Percentiles rank a stretch among this genome's conserved stretches.
phyloP scores from a whole-genome alignment of 495 filamentous ascomycete species.

The Neurospora hispaniola region DNA sequence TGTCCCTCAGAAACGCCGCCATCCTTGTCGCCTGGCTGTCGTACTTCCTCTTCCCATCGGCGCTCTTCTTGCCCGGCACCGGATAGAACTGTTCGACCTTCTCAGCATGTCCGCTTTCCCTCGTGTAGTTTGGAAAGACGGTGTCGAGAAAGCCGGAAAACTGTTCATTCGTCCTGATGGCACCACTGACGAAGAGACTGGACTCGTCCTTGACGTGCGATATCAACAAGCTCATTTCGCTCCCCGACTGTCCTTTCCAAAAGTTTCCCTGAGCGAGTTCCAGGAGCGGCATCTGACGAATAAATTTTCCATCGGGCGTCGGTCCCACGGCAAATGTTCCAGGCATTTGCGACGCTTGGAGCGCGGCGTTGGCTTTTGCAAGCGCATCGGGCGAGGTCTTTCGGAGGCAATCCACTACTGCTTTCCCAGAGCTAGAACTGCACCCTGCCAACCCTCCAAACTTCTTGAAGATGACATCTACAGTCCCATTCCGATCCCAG shows the following conservation, averaged over 20 bases:
- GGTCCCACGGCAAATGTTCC: conserved; percentile 37
- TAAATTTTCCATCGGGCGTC: conserved; percentile 33
- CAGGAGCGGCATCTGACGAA: conserved; percentile 33
- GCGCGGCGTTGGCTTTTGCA: conserved; percentile 28
- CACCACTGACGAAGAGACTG: conserved; percentile 27
- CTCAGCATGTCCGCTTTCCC: conserved; percentile 18
- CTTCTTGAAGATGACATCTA: conserved; percentile 30
- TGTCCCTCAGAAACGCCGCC: conserved; percentile 24
- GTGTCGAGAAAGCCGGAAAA: conserved; percentile 40
- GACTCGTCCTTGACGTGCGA: conserved; percentile 33
- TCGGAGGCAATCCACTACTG: conserved; percentile 24
- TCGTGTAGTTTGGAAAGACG: conserved; percentile 29
- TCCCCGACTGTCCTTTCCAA: conserved; percentile 26
- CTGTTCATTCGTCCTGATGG: conserved; percentile 41
- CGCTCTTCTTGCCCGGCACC: conserved; percentile 8
- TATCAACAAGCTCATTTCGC: conserved; percentile 18
- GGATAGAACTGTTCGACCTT: conserved; percentile 27
- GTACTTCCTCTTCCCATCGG: conserved; percentile 10
- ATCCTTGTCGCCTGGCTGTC: conserved; percentile 22
- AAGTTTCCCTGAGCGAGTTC: conserved; percentile 36
- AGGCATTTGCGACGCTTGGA: conserved; percentile 21
- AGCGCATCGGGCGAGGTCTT: conserved; percentile 24
- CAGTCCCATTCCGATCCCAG: conserved; percentile 29
- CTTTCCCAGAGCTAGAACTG: conserved; percentile 18
- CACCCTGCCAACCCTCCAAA: conserved; percentile 39